Conservation (phyloP, 2,329 filamentous ascomycete species). For the Diplocarpon rosae region DNA sequence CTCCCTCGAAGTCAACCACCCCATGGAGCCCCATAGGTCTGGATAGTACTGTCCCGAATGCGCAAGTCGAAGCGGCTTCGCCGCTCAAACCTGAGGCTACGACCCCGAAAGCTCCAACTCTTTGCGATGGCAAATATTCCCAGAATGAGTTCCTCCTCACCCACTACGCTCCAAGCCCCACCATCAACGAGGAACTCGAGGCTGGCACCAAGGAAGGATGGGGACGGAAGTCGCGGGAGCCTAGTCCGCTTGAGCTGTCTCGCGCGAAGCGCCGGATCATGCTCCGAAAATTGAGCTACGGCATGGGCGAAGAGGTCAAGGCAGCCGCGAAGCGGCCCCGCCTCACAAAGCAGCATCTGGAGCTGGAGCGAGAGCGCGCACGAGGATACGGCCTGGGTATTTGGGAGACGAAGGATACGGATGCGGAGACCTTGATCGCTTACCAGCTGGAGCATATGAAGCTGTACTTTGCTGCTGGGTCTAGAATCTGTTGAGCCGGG, state of each 20-base stretch:
- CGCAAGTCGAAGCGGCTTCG: too few relatives aligned
- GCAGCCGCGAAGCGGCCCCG: not conserved
- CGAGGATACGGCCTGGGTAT: not conserved
- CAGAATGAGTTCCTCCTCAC: not conserved
- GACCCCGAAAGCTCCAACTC: not conserved
- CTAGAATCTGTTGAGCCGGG: not conserved
- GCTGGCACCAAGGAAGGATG: not conserved
- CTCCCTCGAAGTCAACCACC: too few relatives aligned
- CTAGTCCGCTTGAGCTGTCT: not conserved
- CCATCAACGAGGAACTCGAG: not conserved
- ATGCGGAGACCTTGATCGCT: not conserved
- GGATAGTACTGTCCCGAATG: too few relatives aligned
- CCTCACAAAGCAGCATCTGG: not conserved
- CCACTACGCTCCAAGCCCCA: not conserved
- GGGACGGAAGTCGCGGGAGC: not conserved
- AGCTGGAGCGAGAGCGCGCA: not conserved
- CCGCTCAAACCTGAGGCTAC: not conserved
- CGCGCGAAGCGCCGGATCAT: not conserved
- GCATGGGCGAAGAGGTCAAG: not conserved
- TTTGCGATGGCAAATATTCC: not conserved
- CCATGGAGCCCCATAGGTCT: too few relatives aligned
- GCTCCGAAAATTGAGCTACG: not conserved
- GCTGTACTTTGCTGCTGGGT: not conserved
- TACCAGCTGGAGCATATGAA: not conserved
- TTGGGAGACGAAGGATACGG: not conserved